Conservation (phyloP, 257 asterid genomes). For the Phtheirospermum japonicum region DNA sequence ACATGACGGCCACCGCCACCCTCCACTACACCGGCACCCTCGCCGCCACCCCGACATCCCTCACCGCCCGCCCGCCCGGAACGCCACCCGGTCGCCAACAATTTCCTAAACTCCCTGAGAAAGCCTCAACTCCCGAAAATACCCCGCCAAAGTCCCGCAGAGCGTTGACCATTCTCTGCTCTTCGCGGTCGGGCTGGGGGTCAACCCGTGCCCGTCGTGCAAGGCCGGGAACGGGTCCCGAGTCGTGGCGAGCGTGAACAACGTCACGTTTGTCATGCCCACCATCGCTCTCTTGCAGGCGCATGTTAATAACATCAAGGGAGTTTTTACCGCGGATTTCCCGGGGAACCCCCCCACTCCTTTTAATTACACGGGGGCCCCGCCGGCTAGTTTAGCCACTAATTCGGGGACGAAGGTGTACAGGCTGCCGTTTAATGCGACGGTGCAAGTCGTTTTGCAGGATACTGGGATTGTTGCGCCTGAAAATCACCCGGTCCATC, state of each 20-base stretch:
- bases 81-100: constrained; percentile 77
- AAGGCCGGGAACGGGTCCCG: constrained; percentile 66
- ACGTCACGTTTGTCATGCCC: constrained; percentile 88
- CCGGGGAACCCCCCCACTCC: constrained; percentile 63
- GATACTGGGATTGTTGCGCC: constrained; percentile 80
- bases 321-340: constrained; percentile 76
- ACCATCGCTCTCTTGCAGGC: constrained; percentile 69
- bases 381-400: constrained; percentile 48
- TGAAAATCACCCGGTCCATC: constrained; percentile 83
- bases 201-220: constrained; percentile 76
- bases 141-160: constrained; percentile 71
- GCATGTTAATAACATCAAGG: constrained; percentile 53
- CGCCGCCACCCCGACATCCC: constrained; percentile 33
- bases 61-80: constrained; percentile 53
- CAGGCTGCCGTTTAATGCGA: constrained; percentile 49
- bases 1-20: constrained; percentile 78
- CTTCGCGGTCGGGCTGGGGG: constrained; percentile 67
- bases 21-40: constrained; percentile 70
- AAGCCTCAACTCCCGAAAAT: constrained; percentile 58
- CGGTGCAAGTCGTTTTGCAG: constrained; percentile 79
- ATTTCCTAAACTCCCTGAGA: constrained; percentile 51
- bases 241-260: constrained; percentile 67
- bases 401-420: constrained; percentile 65
- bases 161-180: constrained; percentile 62
- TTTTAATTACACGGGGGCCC: constrained; percentile 64